Base-by-base conservation (phyloP, 805 yeast genomes). In the Teunomyces atbi region DNA sequence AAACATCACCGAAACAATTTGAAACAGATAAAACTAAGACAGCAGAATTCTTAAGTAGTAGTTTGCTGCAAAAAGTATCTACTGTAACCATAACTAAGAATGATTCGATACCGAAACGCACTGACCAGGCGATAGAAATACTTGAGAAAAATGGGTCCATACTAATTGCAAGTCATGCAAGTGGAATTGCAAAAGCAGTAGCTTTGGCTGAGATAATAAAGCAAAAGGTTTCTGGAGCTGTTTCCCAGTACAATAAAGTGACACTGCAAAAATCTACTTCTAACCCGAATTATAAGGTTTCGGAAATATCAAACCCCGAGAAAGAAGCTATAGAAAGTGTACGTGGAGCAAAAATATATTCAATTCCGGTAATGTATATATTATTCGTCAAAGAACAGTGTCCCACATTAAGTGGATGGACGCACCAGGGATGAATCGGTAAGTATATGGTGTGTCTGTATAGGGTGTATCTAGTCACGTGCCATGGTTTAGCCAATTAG, bases 161-260 rank as follows among this genome's bases (percentile, higher is more conserved):
- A 13, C 40, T 58, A 18, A 34, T 61, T 10, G 56, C 45, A 1
- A 60, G 55, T n/a, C 57, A 46, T 28, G 57, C 64, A 16, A 34
- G 35, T 3, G 47, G 51, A 8, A 47, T 59, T 3, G 45, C 52
- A 12, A 59, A 58, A 44, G 50, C 58, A 13, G 50, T 61, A 3
- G 47, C 60, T 1, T 50, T 56, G 5, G 58, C 53, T 6, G 66
- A 61, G 37, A 53, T 52, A 15, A 50, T 53, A 18, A 61, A 61
- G 45, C 51, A 47, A 29, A 45, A 50, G 18, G 4, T 41, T 8
- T 13, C 23, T 7, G 50, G 46, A 7, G 39, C 26, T 18, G 19
- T 12, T 15, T 12, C 41, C 5, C 65, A 60, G 45, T 49, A 43
- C 42, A 61, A 56, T 44, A 51, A 52, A 35, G 48, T 56, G 10